phyloP scores from a whole-genome alignment of 1,284 basidiomycete species.

The Pseudozyma pruni region DNA sequence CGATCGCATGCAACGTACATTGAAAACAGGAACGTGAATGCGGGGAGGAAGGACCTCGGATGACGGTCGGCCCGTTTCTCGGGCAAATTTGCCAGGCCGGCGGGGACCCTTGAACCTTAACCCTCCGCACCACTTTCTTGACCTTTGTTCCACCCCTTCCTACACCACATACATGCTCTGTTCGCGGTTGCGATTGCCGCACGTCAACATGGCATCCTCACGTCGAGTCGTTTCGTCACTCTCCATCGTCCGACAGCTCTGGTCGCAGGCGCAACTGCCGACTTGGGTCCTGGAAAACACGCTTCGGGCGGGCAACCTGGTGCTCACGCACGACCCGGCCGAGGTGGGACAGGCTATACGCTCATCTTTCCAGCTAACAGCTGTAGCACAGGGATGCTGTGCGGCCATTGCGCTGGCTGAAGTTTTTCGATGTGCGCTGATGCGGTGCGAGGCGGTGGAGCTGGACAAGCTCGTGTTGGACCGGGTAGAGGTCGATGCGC shows the following conservation, averaged over 20 bases:
- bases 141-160: background rate
- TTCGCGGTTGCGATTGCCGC: too few species aligned
- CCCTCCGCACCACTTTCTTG: too few species aligned
- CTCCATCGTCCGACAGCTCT: constrained; percentile 15
- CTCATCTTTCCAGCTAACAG: constrained; percentile 26
- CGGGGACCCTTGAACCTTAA: background rate
- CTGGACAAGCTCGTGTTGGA: constrained; percentile 14
- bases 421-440: background rate
- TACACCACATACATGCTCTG: background rate
- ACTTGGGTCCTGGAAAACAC: constrained; percentile 10
- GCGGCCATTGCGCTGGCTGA: constrained; percentile 9
- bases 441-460: background rate
- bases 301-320: constrained; percentile 1
- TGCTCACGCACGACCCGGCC: constrained; percentile 5
- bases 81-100: background rate
- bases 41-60: too few species aligned
- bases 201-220: background rate
- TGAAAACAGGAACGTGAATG: too few species aligned
- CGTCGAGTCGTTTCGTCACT: background rate
- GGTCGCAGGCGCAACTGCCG: constrained; percentile 16
- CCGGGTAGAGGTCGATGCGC: constrained; percentile 16
- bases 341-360: constrained; percentile 9
- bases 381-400: constrained; percentile 27
- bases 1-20: background rate
- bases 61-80: background rate